These are phyloP conservation scores for Coniferiporia sulphurascens DNA, from an alignment of 1,284 basidiomycete species.

Conservation along the genomic window DNA sequence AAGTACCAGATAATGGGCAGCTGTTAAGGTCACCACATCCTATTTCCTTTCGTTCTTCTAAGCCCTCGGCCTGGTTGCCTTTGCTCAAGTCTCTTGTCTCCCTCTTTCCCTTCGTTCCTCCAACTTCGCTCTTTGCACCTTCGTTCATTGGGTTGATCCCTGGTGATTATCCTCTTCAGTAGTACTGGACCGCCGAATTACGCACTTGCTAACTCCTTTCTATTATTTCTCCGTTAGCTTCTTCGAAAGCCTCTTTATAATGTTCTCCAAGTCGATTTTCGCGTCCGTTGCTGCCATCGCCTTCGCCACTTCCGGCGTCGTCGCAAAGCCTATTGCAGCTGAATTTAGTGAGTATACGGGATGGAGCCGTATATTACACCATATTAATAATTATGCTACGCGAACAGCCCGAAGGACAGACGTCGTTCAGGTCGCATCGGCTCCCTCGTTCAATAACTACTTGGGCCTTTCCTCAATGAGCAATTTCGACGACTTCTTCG, in stretches of 20 bases:
- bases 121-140: conserved; percentile 5
- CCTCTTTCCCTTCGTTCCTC: conserved; percentile 1
- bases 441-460: conserved; percentile 22
- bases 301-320: conserved; percentile 12
- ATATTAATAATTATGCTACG: neutral
- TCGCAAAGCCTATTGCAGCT: conserved; percentile 18
- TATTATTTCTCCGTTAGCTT: neutral
- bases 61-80: conserved; percentile 20
- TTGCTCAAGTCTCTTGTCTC: conserved; percentile 10
- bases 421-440: neutral
- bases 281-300: conserved; percentile 17
- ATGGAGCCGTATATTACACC: neutral
- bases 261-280: conserved; percentile 22
- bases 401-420: neutral
- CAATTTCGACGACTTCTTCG: conserved; percentile 25
- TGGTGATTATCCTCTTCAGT: neutral
- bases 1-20: neutral
- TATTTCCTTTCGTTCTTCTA: conserved; percentile 15
- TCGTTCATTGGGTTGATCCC: conserved; percentile 16
- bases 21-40: conserved; percentile 3
- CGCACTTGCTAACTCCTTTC: neutral
- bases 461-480: conserved; percentile 16
- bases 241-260: conserved; percentile 11
- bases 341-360: conserved; percentile 2
- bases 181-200: neutral